Evolutionary conservation across 225 moss, liverwort and hornwort genomes (phyloP).

Genomic region (Rhytidiadelphus loreus): DNA sequence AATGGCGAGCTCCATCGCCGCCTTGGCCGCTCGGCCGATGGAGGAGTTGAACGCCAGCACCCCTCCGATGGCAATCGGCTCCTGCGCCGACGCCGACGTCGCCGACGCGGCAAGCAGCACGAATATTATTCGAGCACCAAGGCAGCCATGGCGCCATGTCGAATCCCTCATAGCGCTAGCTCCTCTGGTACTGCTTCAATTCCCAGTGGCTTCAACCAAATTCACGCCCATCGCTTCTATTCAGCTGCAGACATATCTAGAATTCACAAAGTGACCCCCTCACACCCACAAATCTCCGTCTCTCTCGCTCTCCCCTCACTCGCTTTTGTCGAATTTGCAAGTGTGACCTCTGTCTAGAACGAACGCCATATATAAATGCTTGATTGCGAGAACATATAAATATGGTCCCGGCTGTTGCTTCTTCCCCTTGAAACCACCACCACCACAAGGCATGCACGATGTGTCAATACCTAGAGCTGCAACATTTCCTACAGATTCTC

Average conservation of each 20-base stretch:
- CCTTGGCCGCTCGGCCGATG: constrained; percentile 59
- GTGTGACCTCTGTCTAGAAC: neutral
- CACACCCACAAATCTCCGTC: neutral
- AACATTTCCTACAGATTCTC: neutral
- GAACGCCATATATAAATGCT: neutral
- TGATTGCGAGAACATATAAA: neutral
- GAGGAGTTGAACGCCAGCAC: constrained; percentile 60
- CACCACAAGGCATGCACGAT: neutral
- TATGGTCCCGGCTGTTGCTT: neutral
- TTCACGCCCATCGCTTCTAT: neutral
- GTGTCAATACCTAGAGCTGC: neutral
- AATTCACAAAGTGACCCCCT: neutral
- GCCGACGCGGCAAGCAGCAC: neutral
- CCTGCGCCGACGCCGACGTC: neutral
- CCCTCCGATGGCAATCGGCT: constrained; percentile 46
- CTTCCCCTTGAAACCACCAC: neutral
- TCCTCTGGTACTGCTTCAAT: neutral
- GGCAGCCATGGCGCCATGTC: neutral
- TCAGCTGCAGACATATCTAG: neutral
- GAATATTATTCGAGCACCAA: neutral
- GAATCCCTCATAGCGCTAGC: neutral
- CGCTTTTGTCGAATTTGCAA: neutral
- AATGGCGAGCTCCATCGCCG: constrained; percentile 65
- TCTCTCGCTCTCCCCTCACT: neutral
- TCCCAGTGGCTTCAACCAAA: neutral